Base-by-base conservation (phyloP, 192 early-diverging fungal species). In the Obelidium mucronatum region DNA sequence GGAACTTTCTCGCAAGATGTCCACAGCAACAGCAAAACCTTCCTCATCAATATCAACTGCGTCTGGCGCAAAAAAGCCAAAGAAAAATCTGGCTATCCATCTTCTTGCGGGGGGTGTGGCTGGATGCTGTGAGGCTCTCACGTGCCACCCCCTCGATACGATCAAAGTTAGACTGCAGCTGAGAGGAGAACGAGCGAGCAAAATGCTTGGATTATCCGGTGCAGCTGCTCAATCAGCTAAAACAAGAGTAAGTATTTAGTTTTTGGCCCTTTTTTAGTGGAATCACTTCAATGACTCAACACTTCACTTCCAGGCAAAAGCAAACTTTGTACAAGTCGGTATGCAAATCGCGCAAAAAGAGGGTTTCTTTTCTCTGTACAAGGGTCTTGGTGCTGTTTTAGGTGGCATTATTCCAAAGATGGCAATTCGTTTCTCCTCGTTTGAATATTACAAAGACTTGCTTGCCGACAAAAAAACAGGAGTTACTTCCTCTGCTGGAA, bases 81-180 rank as follows among this genome's bases (percentile, higher is more conserved):
- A 79, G 72, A 92, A 92, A 78, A 90, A 91, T 52, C 86, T 94
- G 28, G 80, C 90, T 30, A 89, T 90, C 42, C 94, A 97, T 80
- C 84, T 97, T 65, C 69, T 96, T 40, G 93, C 94, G 2, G 97
- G 96, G 75, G 97, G 95, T 52, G 79, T 92, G 1, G 97, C 97
- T 0, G 97, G 95, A n/a, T 89, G 93, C 68, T 93, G 90, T 82
- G 95, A 98, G 80, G 92, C 96, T 19, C 84, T 93, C 61, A 89
- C 88, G 68, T 98, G 95, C 80, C 85, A 98, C 75, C 96, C 96
- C 26, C 85, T 98, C 42, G 97, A 98, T 82, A 98, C 97, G 22
- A 95, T 98, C 87, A 98, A 98, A 85, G 97, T 98, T 65, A 90
- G 97, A 75, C 94, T 97, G 93, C 97, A 97, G 83, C 85, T 98